Evolutionary conservation across 108 stramenopile genomes (phyloP).

Genomic region (Seminavis robusta): DNA sequence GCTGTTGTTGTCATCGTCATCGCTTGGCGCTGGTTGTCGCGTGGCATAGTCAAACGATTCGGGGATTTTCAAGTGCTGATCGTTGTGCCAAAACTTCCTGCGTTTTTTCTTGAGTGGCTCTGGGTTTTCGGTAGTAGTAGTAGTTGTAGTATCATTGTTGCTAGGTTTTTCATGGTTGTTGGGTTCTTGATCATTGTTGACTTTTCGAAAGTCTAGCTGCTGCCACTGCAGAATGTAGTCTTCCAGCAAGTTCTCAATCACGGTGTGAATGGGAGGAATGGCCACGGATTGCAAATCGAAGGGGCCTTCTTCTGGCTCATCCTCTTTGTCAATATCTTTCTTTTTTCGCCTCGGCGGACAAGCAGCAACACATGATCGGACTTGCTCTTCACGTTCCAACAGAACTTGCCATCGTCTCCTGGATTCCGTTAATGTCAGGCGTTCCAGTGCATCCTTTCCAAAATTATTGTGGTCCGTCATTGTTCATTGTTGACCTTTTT

Average conservation of each 20-base stretch:
- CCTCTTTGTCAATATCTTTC: no score
- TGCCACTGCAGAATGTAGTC: no score
- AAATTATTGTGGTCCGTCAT: no score
- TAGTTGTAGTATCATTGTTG: background rate
- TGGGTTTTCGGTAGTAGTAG: background rate
- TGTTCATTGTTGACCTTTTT: no score
- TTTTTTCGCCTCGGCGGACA: no score
- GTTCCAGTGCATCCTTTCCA: conserved; percentile 9
- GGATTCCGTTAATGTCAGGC: background rate
- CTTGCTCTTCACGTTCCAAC: no score
- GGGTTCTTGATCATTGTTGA: no score
- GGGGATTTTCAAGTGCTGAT: conserved; percentile 27
- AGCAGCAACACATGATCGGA: no score
- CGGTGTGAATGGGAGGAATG: no score
- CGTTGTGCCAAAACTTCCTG: conserved; percentile 1
- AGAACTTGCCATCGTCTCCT: background rate
- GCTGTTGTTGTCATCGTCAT: conserved; percentile 3
- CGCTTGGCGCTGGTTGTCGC: conserved; percentile 1
- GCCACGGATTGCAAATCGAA: no score
- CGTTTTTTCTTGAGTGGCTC: background rate
- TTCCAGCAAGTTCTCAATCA: background rate
- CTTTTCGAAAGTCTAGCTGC: no score
- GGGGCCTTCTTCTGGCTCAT: no score
- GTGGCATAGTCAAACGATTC: conserved; percentile 45
- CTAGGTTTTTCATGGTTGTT: background rate